Conservation (phyloP, 352 stramenopile genomes). For the Globisporangium orthogonon region DNA sequence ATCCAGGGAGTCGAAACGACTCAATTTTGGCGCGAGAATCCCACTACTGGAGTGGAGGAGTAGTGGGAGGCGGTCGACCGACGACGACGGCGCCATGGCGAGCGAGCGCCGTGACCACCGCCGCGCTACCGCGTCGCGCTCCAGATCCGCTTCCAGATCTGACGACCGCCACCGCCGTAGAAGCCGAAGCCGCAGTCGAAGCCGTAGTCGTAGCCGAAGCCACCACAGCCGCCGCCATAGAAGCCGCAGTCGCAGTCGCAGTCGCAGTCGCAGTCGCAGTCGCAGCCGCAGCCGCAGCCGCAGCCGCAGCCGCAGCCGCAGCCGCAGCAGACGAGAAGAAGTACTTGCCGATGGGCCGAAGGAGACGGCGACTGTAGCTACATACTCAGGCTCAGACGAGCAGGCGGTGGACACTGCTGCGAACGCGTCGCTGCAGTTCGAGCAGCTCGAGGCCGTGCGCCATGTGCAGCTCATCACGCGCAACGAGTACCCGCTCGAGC, state of each 20-base stretch:
- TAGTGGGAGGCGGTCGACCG: too few relatives aligned
- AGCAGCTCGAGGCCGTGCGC: conserved; percentile 65
- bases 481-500: conserved; percentile 71
- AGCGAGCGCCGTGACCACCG: not conserved
- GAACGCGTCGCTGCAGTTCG: conserved; percentile 14
- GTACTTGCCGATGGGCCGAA: too few relatives aligned
- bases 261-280: too few relatives aligned
- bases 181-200: not conserved
- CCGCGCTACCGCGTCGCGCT: not conserved
- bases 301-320: not conserved
- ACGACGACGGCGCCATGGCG: not conserved
- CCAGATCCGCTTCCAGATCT: not conserved
- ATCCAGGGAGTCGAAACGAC: not conserved
- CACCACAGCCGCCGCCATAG: not conserved
- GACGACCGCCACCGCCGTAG: not conserved
- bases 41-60: too few relatives aligned
- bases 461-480: conserved; percentile 49
- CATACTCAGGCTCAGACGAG: not conserved
- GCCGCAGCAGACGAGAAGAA: not conserved
- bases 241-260: conserved; percentile 1
- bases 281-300: not conserved
- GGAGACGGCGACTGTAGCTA: too few relatives aligned
- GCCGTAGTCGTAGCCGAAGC: conserved; percentile 2
- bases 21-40: not conserved
- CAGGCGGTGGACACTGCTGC: not conserved